Conservation (phyloP, 441 rosid species). For the Pelargonium citronellum region DNA sequence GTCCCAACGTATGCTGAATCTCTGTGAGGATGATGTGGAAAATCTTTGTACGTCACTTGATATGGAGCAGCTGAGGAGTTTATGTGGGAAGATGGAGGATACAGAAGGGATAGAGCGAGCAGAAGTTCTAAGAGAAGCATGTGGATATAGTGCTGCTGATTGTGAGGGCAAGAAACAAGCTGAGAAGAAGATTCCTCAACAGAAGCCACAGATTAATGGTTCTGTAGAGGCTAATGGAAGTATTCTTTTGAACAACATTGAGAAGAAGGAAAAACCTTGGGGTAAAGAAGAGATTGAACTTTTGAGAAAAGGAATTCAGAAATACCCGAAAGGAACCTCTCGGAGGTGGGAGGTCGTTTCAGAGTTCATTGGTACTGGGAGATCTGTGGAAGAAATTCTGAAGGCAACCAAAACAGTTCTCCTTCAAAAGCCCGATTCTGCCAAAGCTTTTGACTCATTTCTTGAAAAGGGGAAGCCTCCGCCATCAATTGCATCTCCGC, state of each 20-base stretch:
- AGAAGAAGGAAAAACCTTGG: conserved; percentile 82
- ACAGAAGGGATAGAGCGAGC: conserved; percentile 54
- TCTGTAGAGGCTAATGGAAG: conserved; percentile 41
- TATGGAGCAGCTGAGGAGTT: conserved; percentile 53
- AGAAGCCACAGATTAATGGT: conserved; percentile 37
- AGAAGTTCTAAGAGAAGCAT: conserved; percentile 48
- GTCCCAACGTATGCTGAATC: conserved; percentile 50
- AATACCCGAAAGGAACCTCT: conserved; percentile 89
- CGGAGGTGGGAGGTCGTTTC: conserved; percentile 97
- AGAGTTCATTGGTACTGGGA: conserved; percentile 80
- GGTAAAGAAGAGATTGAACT: conserved; percentile 84
- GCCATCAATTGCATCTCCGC: conserved; percentile 68
- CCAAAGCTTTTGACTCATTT: conserved; percentile 91
- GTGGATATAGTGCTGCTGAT: conserved; percentile 26
- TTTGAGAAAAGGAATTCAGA: conserved; percentile 79
- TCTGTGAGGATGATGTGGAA: conserved; percentile 68
- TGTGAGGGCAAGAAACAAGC: conserved; percentile 38
- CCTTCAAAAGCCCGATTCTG: conserved; percentile 85
- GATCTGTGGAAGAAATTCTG: conserved; percentile 89
- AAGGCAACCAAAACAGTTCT: conserved; percentile 95
- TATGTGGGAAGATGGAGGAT: conserved; percentile 68
- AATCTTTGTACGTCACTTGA: conserved; percentile 65
- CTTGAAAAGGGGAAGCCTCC: conserved; percentile 93
- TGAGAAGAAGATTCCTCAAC: conserved; percentile 39
- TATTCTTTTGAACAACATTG: conserved; percentile 30